Evolutionary conservation across 1,139 yeast genomes (phyloP).

Genomic region (Kazachstania sp.): DNA sequence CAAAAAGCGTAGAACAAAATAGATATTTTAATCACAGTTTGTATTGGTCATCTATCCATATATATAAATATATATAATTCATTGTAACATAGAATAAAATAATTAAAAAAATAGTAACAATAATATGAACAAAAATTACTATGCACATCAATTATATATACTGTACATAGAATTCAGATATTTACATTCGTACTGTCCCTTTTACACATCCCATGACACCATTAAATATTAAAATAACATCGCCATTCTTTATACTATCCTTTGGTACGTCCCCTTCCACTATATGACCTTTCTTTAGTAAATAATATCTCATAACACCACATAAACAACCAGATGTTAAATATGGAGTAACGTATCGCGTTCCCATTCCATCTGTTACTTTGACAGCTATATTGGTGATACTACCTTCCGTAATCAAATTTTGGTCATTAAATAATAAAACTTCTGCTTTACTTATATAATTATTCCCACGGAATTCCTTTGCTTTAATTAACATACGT

Average conservation of each 20-base stretch:
- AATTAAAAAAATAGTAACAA: too few species aligned
- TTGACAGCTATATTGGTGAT: conserved; percentile 69
- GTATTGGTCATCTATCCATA: neutral
- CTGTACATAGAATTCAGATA: too few species aligned
- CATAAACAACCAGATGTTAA: conserved; percentile 73
- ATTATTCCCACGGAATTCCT: conserved; percentile 32
- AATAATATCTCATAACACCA: conserved; percentile 68
- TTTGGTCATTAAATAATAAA: conserved; percentile 51
- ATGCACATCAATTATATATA: too few species aligned
- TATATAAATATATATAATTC: neutral
- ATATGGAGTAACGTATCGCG: conserved; percentile 71
- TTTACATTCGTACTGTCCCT: conserved; percentile 38
- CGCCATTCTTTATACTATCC: conserved; percentile 48
- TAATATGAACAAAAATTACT: too few species aligned
- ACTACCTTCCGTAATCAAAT: conserved; percentile 71
- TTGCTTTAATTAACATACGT: conserved; percentile 30
- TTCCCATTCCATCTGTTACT: conserved; percentile 30
- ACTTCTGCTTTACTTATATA: conserved; percentile 51
- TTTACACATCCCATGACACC: conserved; percentile 74
- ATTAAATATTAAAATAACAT: conserved; percentile 63
- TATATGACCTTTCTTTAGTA: conserved; percentile 48
- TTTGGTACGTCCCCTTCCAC: conserved; percentile 45
- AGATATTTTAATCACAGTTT: conserved; percentile 2
- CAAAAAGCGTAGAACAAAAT: conserved; percentile 26
- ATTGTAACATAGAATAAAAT: neutral